Evolutionary conservation across 2,329 filamentous ascomycete species (phyloP), one percentile per base, ranked within the genome.

Genomic region (Fusarium pininemorale): DNA sequence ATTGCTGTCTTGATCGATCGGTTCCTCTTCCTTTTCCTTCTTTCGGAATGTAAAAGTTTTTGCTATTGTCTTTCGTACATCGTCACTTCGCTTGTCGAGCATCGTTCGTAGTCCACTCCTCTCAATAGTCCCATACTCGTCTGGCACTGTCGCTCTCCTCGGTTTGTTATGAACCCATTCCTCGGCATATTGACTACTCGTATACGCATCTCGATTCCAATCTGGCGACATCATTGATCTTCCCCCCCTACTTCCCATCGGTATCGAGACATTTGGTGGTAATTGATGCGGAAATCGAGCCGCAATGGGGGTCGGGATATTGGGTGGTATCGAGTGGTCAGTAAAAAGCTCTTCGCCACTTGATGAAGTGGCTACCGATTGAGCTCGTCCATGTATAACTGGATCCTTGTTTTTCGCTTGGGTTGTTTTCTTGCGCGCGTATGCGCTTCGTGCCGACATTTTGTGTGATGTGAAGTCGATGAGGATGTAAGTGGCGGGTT

Each of bases 381-480:
- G 81, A 24, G 82, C 79, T 14, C 83, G 81, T 39, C 76, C 24
- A 32, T 65, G 59, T 38, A 37, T 70, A 20, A 39, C 26, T 15
- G 45, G 32, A 24, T 83, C 83, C 41, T 76, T 80, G 7, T 79
- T 72, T 60, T 84, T 86, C 32, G 84, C 82, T 65, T 89, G 86
- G 1, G 85, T 87, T 72, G 87, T 88, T 82, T 89, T 89, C 79
- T 89, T 89, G 76, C 88, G 87, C 78, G 89, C 88, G 74, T 88
- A 85, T 38, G 88, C 88, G 80, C 88, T 90, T 63, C 88, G 83
- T 68, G 87, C 88, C 12, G 88, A 90, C 88, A 90, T 90, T 70
- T 53, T 42, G 53, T 66, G 24, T 22, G 20, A 28, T 30, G 41
- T 54, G 57, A 24, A 20, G 39, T 28, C 2, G 35, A 39, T 57